Evolutionary conservation across 148 eudicot species (phyloP), one percentile per base, ranked within the genome.

Genomic region (Dysphania ambrosioides): DNA sequence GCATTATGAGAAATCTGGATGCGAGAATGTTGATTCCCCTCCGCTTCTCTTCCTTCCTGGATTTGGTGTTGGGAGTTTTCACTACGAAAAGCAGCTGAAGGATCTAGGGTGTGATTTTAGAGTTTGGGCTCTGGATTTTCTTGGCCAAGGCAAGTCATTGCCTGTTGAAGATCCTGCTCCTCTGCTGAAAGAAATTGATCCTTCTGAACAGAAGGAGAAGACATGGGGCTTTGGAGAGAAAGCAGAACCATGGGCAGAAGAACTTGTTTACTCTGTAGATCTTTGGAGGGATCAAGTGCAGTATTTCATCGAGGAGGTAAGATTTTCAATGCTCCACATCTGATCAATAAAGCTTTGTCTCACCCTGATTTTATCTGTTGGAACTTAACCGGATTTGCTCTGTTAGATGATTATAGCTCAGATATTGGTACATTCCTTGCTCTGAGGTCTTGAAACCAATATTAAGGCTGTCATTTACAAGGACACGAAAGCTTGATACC

Each of bases 61-160:
- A 58, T 94, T 94, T 71, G 98, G 98, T 75, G 98, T 90, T 26
- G 98, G 98, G 73, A 90, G 93, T 67, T 94, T 94, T 83, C 98
- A 94, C 81, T 94, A 91, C 41, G 87, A 94, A 58, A 92, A 94
- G 74, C 98, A 94, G 82, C 82, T 94, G 38, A 88, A 84, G 81
- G 98, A 91, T 85, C 79, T 94, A 68, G 97, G 98, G 40, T 90
- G 89, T 65, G 90, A 91, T 79, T 90, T 68, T 78, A 87, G 97
- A 82, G 93, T 85, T 26, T 94, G 87, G 86, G 96, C 98, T 23
- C 35, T 94, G 60, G 98, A 94, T 92, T 94, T 94, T 83, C 93
- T 94, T 59, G 98, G 98, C 49, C 97, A 90, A 60, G 98, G 98
- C 26, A 87, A 82, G 88, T 94, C 98, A 26, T 68, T 94, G 82